Base-by-base conservation (phyloP, 2,329 filamentous ascomycete genomes). In the Fusarium chuoi region DNA sequence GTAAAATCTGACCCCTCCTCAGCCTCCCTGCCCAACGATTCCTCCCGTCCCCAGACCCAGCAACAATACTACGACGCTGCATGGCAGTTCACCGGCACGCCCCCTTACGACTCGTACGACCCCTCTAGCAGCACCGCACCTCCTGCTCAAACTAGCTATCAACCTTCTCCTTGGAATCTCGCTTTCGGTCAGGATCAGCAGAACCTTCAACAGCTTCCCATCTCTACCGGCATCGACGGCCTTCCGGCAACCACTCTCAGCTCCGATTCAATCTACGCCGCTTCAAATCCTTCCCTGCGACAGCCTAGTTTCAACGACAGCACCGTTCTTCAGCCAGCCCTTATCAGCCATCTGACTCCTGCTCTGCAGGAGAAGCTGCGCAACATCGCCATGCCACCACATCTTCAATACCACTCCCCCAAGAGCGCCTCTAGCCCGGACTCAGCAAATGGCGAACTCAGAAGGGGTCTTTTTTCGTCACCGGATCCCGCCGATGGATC, bases 321-420 rank as follows among this genome's bases (percentile, higher is more conserved):
- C 41, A 30, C 65, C 46, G 76, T 81, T 20, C 78, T 85, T 56
- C 70, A 73, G 28, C 72, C 75, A 54, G 72, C 75, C 52, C 61
- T 78, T 30, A 68, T 78, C 30, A 76, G 78, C 45, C 75, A 78
- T 35, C 82, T 92, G 62, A 91, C 88, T 41, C 86, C 87, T 38
- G 89, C 89, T 30, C 87, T 90, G 78, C 88, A 90, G 77, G 89
- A 91, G 78, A 87, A 88, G 77, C 83, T 92, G 52, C 88, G 87
- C 74, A 89, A 85, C 70, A 91, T 91, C 78, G 90, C 89, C 74
- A 92, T 92, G 89, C 90, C 90, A 20, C 83, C 87, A 30, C 88
- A 90, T 73, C 85, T 91, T 24, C 88, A 89, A 74, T 91, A 91
- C 73, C 85, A 88, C 69, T 89, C 88, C 44, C 88, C 88, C 36